phyloP scores from a whole-genome alignment of 2,329 filamentous ascomycete genomes.

The Exophiala sp. region DNA sequence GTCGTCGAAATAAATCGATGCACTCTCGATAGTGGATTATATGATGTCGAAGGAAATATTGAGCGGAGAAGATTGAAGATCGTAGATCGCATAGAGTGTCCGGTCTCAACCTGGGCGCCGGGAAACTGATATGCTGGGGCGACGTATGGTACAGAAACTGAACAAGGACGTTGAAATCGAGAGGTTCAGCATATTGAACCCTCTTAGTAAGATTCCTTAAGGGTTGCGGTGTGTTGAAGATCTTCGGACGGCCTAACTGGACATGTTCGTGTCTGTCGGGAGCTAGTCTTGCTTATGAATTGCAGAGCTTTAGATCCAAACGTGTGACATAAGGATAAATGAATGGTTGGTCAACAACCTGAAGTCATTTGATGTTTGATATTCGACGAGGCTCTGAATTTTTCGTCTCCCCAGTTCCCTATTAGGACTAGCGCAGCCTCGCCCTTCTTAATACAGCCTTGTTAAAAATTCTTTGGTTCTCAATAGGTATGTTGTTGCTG shows the following conservation, averaged over 20 bases:
- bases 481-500: too few species aligned
- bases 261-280: too few species aligned
- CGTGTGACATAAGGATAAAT: too few species aligned
- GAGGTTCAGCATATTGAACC: constrained; percentile 16
- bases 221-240: not conserved
- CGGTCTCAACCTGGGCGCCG: constrained; percentile 6
- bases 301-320: too few species aligned
- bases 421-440: not conserved
- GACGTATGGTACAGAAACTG: not conserved
- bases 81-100: not conserved
- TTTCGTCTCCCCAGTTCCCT: not conserved
- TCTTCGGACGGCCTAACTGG: too few species aligned
- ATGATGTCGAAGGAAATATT: not conserved
- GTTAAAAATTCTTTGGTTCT: too few species aligned
- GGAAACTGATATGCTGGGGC: not conserved
- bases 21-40: not conserved
- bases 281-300: too few species aligned
- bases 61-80: constrained; percentile 5
- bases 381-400: not conserved
- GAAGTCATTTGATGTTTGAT: too few species aligned
- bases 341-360: too few species aligned
- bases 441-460: not conserved
- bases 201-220: not conserved
- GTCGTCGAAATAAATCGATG: not conserved
- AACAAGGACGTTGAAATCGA: not conserved